phyloP scores from a whole-genome alignment of 1,139 yeast genomes.

The Kluyveromyces marxianus region DNA sequence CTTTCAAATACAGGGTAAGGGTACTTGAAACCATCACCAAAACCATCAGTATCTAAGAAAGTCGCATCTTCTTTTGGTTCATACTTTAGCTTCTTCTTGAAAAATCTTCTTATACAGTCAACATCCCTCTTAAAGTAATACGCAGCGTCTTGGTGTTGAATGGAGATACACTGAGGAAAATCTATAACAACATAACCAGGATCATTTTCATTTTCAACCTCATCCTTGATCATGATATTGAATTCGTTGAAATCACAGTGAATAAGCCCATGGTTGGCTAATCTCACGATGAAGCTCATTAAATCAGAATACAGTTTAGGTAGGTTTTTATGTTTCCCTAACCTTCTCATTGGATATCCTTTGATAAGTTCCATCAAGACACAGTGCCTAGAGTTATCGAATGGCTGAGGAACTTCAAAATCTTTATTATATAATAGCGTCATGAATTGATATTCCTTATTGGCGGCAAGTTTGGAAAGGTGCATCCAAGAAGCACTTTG shows the following conservation, averaged over 20 bases:
- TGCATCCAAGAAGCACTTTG: conserved; percentile 79
- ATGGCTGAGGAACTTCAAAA: conserved; percentile 81
- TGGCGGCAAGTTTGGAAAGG: conserved; percentile 81
- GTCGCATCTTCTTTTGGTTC: conserved; percentile 54
- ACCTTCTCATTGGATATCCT: conserved; percentile 84
- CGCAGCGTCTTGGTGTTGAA: conserved; percentile 83
- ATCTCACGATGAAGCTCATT: conserved; percentile 76
- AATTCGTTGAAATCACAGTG: conserved; percentile 98
- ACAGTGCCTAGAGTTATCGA: conserved; percentile 84
- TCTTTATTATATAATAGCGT: conserved; percentile 62
- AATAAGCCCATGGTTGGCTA: conserved; percentile 83
- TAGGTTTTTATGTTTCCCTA: conserved; percentile 60
- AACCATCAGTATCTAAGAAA: conserved; percentile 72
- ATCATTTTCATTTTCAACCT: conserved; percentile 47
- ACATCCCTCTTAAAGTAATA: conserved; percentile 87
- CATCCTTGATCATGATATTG: conserved; percentile 76
- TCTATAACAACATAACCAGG: conserved; percentile 81
- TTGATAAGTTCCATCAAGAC: conserved; percentile 86
- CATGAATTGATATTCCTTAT: conserved; percentile 88
- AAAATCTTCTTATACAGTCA: conserved; percentile 77
- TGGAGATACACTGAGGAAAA: conserved; percentile 96
- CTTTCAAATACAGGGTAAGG: conserved; percentile 75
- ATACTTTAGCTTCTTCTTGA: conserved; percentile 69
- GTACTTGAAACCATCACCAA: conserved; percentile 68
- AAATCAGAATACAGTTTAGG: conserved; percentile 70